Percentiles rank a stretch among this genome's conserved stretches.
Evolutionary conservation across 2,329 filamentous ascomycete genomes (phyloP).

Genomic region (Arthrobotrys iridis): DNA sequence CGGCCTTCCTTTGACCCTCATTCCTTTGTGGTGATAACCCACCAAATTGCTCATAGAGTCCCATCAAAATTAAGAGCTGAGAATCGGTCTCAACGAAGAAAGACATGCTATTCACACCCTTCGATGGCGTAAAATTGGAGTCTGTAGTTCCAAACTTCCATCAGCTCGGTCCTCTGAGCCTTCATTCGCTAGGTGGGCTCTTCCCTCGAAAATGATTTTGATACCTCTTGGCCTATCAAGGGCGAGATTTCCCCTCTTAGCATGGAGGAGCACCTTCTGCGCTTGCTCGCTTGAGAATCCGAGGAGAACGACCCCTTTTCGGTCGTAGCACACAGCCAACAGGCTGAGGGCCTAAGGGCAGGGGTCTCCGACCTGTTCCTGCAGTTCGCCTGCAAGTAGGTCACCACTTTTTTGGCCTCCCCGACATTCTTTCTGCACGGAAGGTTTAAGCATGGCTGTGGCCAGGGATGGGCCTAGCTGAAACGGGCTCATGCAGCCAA

Average conservation of each 20-base stretch:
- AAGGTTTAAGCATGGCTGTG: constrained; percentile 51
- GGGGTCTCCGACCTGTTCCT: constrained; percentile 51
- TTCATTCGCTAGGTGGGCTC: constrained; percentile 36
- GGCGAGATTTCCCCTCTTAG: constrained; percentile 27
- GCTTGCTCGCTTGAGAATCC: constrained; percentile 42
- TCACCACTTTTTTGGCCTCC: constrained; percentile 41
- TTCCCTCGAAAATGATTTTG: constrained; percentile 34
- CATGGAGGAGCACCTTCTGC: constrained; percentile 29
- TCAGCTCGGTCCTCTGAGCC: constrained; percentile 28
- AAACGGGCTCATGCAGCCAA: constrained; percentile 54
- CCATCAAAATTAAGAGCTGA: constrained; percentile 37
- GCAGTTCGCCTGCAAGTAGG: constrained; percentile 53
- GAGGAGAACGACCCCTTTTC: constrained; percentile 30
- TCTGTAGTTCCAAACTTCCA: constrained; percentile 22
- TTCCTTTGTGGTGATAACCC: constrained; percentile 8
- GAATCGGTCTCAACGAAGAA: constrained; percentile 32
- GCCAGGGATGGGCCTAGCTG: constrained; percentile 45
- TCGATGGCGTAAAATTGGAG: constrained; percentile 27
- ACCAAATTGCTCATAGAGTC: background rate
- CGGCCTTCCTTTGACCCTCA: constrained; percentile 10
- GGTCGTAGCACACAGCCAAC: constrained; percentile 38
- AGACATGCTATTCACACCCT: constrained; percentile 14
- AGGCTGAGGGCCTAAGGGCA: constrained; percentile 49
- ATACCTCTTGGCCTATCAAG: constrained; percentile 46
- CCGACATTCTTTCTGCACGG: constrained; percentile 36